Base-by-base conservation (phyloP, 208 protist species). In the Crithidia expoeki region DNA sequence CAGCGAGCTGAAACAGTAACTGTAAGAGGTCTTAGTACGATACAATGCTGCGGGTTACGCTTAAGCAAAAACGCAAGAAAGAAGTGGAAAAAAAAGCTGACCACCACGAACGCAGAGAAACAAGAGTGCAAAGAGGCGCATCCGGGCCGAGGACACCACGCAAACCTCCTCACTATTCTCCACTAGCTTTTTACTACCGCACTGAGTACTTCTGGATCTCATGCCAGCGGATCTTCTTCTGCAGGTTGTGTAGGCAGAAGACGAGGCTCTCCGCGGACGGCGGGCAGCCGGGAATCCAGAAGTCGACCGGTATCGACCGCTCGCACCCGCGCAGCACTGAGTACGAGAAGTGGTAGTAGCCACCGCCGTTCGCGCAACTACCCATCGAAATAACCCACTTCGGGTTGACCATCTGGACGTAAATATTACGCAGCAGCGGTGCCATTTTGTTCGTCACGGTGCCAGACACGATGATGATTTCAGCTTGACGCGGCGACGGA, bases 401-500 rank as follows among this genome's bases (percentile, higher is more conserved):
- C 51, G 96, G 96, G 72, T 97, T 97, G 62, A 98, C 91, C 96
- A 99, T 99, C 80, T 99, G 96, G 60, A 98, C 95, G 76, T 99
- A 98, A 69, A 98, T 95, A 73, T 98, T 98, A 32, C 98, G 86
- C 19, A 99, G 83, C n/a, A 98, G 92, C 27, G 98, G 98, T 2
- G 98, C 98, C 98, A 99, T 99, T 77, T 99, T 99, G 84, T 99
- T 99, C 33, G 98, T 99, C 19, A 99, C 95, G 19, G 98, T 99
- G 56, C 98, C 98, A 0, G 98, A 98, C n/a, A 99, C 97, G 75
- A 99, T 99, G 79, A 99, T 99, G 58, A 98, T 95, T 78, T 99
- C 98, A 3, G 97, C 97, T 84, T 99, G 98, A 52, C 98, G 95
- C 19, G 94, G 93, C 19, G 89, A 94, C 2, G 97, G 89, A 51